These are phyloP conservation scores for Rhodotorula sp. DNA, from an alignment of 1,284 basidiomycete genomes.

Conservation along the genomic window DNA sequence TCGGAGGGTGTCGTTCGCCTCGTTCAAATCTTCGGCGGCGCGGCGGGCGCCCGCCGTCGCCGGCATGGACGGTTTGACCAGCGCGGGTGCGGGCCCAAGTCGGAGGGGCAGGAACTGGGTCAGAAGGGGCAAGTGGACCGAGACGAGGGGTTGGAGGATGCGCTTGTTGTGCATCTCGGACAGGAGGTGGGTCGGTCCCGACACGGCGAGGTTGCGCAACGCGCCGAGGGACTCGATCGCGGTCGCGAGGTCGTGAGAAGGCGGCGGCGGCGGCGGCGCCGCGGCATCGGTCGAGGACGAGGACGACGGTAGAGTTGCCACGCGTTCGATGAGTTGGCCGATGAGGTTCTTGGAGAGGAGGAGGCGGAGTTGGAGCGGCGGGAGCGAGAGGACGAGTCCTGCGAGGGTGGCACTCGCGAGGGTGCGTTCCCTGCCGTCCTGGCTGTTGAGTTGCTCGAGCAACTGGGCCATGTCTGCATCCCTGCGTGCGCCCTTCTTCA, in stretches of 20 bases:
- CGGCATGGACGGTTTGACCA: conserved; percentile 41
- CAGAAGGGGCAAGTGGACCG: conserved; percentile 38
- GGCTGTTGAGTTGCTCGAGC: conserved; percentile 32
- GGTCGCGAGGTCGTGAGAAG: conserved; percentile 61
- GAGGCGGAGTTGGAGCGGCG: conserved; percentile 64
- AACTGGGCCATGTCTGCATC: conserved; percentile 31
- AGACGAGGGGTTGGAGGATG: conserved; percentile 66
- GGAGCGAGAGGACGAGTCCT: conserved; percentile 28
- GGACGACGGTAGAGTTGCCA: conserved; percentile 63
- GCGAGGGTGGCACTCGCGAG: conserved; percentile 33
- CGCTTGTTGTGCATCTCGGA: conserved; percentile 93
- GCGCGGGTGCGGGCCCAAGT: conserved; percentile 12
- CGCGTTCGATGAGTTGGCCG: conserved; percentile 73
- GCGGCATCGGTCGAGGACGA: conserved; percentile 68
- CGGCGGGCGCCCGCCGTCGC: conserved; percentile 54
- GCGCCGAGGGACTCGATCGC: conserved; percentile 82
- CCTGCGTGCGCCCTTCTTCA: conserved; percentile 30
- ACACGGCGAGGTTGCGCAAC: conserved; percentile 80
- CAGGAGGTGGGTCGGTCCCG: conserved; percentile 27
- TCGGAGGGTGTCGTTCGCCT: conserved; percentile 56
- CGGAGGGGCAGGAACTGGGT: conserved; percentile 30
- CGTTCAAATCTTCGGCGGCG: conserved; percentile 60
- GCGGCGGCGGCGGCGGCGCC: conserved; percentile 38
- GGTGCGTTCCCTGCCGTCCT: conserved; percentile 25
- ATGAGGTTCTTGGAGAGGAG: conserved; percentile 88